Evolutionary conservation across 1,139 yeast species (phyloP).

Genomic region (Candida glucosophila): DNA sequence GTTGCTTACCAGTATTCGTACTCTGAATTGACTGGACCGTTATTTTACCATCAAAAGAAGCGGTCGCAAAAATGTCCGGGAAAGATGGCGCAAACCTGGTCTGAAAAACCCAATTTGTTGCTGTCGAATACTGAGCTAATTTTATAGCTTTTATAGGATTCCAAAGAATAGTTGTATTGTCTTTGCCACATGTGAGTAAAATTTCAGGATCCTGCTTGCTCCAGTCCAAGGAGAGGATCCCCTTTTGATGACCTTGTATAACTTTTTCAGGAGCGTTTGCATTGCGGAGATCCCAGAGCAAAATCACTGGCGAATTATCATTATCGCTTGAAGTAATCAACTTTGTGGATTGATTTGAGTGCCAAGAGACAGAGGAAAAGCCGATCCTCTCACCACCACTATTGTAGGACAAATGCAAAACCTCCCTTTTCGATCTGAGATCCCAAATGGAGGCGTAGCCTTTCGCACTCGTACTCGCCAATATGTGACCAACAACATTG

Average conservation of each 20-base stretch:
- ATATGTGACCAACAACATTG: conserved; percentile 71
- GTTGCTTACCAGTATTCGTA: conserved; percentile 41
- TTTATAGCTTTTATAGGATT: conserved; percentile 67
- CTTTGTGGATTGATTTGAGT: conserved; percentile 75
- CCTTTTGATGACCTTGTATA: conserved; percentile 76
- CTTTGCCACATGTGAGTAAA: conserved; percentile 84
- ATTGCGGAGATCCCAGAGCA: conserved; percentile 92
- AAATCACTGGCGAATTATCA: conserved; percentile 72
- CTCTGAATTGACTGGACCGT: conserved; percentile 84
- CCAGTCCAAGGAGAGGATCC: conserved; percentile 90
- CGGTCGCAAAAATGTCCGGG: conserved; percentile 89
- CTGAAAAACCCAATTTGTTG: conserved; percentile 91
- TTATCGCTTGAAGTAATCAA: conserved; percentile 81
- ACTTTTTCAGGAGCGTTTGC: conserved; percentile 79
- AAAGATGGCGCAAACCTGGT: conserved; percentile 78
- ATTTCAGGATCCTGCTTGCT: conserved; percentile 73
- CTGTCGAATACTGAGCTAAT: conserved; percentile 82
- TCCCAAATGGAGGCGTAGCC: conserved; percentile 95
- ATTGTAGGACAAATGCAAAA: conserved; percentile 66
- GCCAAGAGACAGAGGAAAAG: conserved; percentile 76
- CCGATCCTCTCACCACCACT: conserved; percentile 50
- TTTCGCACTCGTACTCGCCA: conserved; percentile 80
- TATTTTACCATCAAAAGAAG: conserved; percentile 87
- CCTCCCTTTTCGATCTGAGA: conserved; percentile 78
- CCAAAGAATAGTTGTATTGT: conserved; percentile 84